These are phyloP conservation scores for Monosporascus sp. DNA, from an alignment of 2,329 filamentous ascomycete genomes.

Conservation along the genomic window DNA sequence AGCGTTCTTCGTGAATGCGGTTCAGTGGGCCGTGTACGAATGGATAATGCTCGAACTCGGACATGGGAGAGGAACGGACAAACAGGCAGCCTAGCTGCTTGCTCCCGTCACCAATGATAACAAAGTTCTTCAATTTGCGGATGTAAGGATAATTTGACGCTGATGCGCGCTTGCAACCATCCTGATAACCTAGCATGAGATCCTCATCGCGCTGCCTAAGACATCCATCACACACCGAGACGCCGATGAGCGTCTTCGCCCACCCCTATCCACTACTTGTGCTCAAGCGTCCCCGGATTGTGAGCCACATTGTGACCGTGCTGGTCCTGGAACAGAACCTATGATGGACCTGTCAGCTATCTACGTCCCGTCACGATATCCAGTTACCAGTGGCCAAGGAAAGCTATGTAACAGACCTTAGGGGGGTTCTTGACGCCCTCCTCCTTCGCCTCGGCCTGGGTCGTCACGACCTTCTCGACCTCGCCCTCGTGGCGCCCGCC, in stretches of 20 bases:
- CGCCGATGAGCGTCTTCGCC: no score
- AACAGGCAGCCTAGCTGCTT: no score
- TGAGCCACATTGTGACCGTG: conserved; percentile 33
- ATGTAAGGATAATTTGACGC: no score
- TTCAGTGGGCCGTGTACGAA: conserved; percentile 90
- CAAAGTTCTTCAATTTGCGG: no score
- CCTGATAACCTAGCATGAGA: no score
- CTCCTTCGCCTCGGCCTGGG: conserved; percentile 27
- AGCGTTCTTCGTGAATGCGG: conserved; percentile 89
- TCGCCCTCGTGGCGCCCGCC: conserved; percentile 34
- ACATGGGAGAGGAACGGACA: conserved; percentile 17
- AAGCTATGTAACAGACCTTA: conserved; percentile 23
- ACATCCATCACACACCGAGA: no score
- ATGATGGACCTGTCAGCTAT: conserved; percentile 1
- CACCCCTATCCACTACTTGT: conserved; percentile 10
- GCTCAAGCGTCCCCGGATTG: conserved; percentile 30
- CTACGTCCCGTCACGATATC: background rate
- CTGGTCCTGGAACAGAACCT: conserved; percentile 34
- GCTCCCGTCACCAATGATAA: no score
- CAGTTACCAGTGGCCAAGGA: background rate
- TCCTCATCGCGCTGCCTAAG: no score
- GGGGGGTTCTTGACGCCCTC: conserved; percentile 34
- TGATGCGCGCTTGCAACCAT: no score
- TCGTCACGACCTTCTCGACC: conserved; percentile 32
- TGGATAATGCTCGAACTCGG: conserved; percentile 67